phyloP scores from a whole-genome alignment of 495 filamentous ascomycete species.

The Xylaria scruposa region DNA sequence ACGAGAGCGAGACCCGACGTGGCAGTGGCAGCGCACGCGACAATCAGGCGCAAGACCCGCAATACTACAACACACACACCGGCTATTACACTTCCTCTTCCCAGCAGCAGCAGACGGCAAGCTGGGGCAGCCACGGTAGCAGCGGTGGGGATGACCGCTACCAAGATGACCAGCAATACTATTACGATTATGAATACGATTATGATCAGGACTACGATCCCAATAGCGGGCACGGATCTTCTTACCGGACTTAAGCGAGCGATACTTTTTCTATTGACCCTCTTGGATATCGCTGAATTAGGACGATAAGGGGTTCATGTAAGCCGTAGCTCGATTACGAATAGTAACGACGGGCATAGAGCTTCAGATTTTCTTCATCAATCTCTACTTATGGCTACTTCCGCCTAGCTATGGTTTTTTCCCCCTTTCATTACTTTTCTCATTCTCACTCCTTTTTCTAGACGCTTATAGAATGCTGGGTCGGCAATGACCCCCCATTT shows the following conservation, averaged over 20 bases:
- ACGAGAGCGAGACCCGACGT: slow-evolving; percentile 51
- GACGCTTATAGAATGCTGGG: slow-evolving; percentile 15
- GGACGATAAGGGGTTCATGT: background rate
- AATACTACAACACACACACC: slow-evolving; percentile 32
- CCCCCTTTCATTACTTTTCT: background rate
- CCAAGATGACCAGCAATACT: slow-evolving; percentile 34
- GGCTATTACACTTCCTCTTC: slow-evolving; percentile 28
- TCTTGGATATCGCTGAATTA: background rate
- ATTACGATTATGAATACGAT: slow-evolving; percentile 40
- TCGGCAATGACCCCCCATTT: slow-evolving; percentile 11
- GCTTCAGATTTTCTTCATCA: slow-evolving; percentile 13
- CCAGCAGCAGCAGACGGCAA: slow-evolving; percentile 36
- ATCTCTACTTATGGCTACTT: slow-evolving; percentile 6
- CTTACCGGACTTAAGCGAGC: slow-evolving; percentile 26
- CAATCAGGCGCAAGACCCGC: slow-evolving; percentile 26
- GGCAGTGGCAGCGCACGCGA: slow-evolving; percentile 40
- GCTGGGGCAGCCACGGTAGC: slow-evolving; percentile 35
- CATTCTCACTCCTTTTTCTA: background rate
- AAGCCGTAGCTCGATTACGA: slow-evolving; percentile 20
- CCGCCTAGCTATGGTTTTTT: background rate
- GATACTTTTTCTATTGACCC: background rate
- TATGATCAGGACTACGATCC: slow-evolving; percentile 36
- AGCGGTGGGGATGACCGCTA: slow-evolving; percentile 40
- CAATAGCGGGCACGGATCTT: slow-evolving; percentile 29
- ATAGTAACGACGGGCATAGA: slow-evolving; percentile 21